Conservation (phyloP, 176 grass and related monocot genomes). For the Areca catechu region DNA sequence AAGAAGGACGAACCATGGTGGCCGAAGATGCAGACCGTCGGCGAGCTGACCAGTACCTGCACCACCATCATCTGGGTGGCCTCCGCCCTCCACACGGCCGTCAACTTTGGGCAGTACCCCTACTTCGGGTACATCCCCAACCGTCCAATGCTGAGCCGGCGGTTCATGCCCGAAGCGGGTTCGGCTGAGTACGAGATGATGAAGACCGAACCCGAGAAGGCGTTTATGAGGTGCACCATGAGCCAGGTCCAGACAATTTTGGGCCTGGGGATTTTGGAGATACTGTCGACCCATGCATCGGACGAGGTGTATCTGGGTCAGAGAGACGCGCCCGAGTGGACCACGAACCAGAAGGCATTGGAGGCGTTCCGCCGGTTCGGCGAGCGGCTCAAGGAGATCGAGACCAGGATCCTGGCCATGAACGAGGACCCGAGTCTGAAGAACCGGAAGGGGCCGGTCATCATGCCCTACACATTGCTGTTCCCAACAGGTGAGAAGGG, state of each 20-base stretch:
- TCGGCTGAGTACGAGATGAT: conserved; percentile 1
- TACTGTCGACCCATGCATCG: not conserved
- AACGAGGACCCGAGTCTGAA: not conserved
- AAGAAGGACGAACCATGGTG: conserved; percentile 9
- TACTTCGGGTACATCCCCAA: conserved; percentile 16
- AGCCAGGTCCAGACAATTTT: not conserved
- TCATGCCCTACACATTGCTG: not conserved
- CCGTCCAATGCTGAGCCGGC: conserved; percentile 9
- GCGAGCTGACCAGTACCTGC: not conserved
- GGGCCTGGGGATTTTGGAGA: not conserved
- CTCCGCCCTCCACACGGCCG: conserved; percentile 19
- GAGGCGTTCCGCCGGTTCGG: not conserved
- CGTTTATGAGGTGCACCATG: not conserved
- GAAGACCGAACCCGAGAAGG: conserved; percentile 10
- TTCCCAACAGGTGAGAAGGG: not conserved
- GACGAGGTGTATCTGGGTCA: not conserved
- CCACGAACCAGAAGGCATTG: not conserved
- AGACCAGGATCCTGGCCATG: not conserved
- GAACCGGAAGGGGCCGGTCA: not conserved
- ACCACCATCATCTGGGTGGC: conserved; percentile 21
- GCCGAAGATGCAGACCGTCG: conserved; percentile 1
- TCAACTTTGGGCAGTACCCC: conserved; percentile 25
- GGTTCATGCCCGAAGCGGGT: conserved; percentile 7
- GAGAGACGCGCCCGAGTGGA: not conserved
- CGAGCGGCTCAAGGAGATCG: not conserved